Percentiles rank a stretch among this genome's conserved stretches.
phyloP scores from a whole-genome alignment of 2,329 filamentous ascomycete genomes.

The Sphaerostilbella broomeana region DNA sequence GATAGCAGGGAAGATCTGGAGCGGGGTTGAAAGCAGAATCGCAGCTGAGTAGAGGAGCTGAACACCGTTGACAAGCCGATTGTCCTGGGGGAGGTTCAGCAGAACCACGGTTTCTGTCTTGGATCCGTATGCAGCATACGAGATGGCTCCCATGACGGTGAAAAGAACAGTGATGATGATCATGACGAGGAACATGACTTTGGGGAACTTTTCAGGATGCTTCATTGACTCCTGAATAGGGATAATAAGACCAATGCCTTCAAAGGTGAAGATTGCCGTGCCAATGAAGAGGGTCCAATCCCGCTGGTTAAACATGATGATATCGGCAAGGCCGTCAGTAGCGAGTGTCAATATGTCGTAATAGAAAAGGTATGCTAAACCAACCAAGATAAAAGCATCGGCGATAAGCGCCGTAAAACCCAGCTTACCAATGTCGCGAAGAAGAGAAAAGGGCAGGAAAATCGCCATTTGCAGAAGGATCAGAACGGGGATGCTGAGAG shows the following conservation, averaged over 20 bases:
- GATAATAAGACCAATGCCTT: slow-evolving; percentile 95
- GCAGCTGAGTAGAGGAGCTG: slow-evolving; percentile 97
- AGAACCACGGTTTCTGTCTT: slow-evolving; percentile 94
- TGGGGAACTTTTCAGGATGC: slow-evolving; percentile 81
- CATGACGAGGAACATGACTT: slow-evolving; percentile 86
- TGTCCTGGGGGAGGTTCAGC: slow-evolving; percentile 91
- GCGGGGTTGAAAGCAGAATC: slow-evolving; percentile 89
- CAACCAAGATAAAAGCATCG: slow-evolving; percentile 88
- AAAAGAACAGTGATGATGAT: slow-evolving; percentile 90
- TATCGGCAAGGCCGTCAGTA: slow-evolving; percentile 70
- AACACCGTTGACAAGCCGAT: slow-evolving; percentile 89
- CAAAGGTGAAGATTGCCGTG: slow-evolving; percentile 97
- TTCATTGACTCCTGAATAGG: slow-evolving; percentile 98
- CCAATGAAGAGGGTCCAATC: slow-evolving; percentile 98
- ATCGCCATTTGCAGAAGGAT: slow-evolving; percentile 94
- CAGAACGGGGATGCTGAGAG: slow-evolving; percentile 80
- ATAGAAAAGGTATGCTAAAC: slow-evolving; percentile 90
- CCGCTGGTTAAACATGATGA: slow-evolving; percentile 80
- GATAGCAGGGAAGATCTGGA: slow-evolving; percentile 97
- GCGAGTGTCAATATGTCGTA: slow-evolving; percentile 84
- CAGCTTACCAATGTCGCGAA: slow-evolving; percentile 95
- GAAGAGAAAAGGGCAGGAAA: slow-evolving; percentile 87
- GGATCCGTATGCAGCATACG: slow-evolving; percentile 92
- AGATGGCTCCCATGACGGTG: slow-evolving; percentile 82
- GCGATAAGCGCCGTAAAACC: slow-evolving; percentile 91